Evolutionary conservation across 2,329 filamentous ascomycete species (phyloP).

Genomic region (Cercospora zeae-maydis): DNA sequence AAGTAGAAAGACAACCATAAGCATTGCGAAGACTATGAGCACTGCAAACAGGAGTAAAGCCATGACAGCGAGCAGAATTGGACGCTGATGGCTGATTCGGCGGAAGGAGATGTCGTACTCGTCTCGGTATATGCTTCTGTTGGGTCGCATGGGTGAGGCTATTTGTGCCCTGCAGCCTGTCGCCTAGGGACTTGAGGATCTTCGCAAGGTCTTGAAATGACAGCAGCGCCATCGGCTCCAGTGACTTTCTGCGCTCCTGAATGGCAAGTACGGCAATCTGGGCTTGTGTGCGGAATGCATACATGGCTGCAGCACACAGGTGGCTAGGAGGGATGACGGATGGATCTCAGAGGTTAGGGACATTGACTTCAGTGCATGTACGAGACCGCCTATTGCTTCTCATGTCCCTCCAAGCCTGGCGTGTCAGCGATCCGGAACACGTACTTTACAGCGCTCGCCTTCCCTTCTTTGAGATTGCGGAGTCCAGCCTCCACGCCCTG

Average conservation of each 20-base stretch:
- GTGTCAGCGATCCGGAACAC: conserved; percentile 56
- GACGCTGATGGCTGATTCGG: no score
- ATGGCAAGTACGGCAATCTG: background rate
- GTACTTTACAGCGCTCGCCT: conserved; percentile 63
- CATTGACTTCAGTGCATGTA: background rate
- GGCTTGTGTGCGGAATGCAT: background rate
- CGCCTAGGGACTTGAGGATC: no score
- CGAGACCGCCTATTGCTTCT: background rate
- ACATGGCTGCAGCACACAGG: background rate
- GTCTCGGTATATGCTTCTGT: no score
- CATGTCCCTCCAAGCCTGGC: conserved; percentile 16
- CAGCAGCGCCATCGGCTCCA: no score
- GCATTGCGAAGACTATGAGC: no score
- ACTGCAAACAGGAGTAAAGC: background rate
- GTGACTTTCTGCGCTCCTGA: no score
- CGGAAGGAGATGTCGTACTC: background rate
- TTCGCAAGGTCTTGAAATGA: no score
- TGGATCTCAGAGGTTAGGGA: background rate
- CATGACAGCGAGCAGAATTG: background rate
- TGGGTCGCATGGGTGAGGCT: no score
- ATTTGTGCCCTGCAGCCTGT: no score
- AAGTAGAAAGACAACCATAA: no score
- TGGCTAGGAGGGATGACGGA: background rate
- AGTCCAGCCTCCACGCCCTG: conserved; percentile 53
- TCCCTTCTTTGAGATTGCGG: conserved; percentile 56